A percentile compares a stretch with the other conserved stretches of the same genome.
phyloP scores from a whole-genome alignment of 2,329 filamentous ascomycete genomes.

The Xylaria multiplex region DNA sequence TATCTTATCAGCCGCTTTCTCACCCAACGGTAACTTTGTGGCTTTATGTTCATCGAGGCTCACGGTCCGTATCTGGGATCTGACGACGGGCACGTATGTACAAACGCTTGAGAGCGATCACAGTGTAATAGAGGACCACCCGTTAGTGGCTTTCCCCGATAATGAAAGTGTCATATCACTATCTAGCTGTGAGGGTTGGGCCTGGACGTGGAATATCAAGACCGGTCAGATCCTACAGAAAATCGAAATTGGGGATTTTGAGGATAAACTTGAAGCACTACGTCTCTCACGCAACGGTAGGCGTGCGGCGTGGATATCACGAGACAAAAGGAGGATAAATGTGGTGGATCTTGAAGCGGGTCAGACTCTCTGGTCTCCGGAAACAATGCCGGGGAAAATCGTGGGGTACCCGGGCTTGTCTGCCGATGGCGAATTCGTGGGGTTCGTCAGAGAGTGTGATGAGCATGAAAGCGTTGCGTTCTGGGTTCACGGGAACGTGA shows the following conservation, averaged over 20 bases:
- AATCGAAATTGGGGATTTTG: not conserved
- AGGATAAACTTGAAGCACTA: not conserved
- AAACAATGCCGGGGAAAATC: too few relatives aligned
- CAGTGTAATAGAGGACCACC: too few relatives aligned
- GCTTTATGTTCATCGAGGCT: conserved; percentile 10
- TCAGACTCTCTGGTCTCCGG: not conserved
- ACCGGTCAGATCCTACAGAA: not conserved
- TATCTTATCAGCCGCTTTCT: not conserved
- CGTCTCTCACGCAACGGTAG: not conserved
- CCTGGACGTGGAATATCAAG: not conserved
- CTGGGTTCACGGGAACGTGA: too few relatives aligned
- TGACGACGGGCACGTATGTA: not conserved
- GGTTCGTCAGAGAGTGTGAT: too few relatives aligned
- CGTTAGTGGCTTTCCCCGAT: not conserved
- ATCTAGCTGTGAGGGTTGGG: accelerated
- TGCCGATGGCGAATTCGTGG: conserved; percentile 4
- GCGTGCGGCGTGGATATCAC: conserved; percentile 7
- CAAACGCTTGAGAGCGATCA: not conserved
- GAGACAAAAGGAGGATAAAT: not conserved
- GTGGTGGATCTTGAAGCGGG: not conserved
- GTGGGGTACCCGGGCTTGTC: not conserved
- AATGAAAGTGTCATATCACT: conserved; percentile 1
- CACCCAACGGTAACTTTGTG: not conserved
- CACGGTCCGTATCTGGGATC: conserved; percentile 1
- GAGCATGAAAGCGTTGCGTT: too few relatives aligned